These are phyloP conservation scores for Malus hybrid DNA, from an alignment of 331 rosid species.

Conservation along the genomic window DNA sequence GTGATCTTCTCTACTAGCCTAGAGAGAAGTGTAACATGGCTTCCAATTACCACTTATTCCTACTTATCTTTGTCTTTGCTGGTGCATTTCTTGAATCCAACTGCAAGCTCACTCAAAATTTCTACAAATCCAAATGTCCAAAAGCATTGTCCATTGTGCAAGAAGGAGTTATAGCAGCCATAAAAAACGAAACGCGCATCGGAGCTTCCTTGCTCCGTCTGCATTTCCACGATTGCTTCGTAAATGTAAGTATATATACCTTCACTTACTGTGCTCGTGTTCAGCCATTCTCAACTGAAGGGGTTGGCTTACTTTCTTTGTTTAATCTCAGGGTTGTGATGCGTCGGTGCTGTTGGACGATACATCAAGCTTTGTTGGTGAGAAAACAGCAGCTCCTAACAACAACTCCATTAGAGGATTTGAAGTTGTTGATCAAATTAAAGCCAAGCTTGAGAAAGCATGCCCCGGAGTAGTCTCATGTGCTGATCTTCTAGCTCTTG, in stretches of 20 bases:
- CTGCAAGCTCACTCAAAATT: background rate
- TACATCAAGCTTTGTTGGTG: constrained; percentile 55
- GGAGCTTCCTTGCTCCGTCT: constrained; percentile 33
- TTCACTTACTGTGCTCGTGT: background rate
- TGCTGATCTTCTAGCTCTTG: constrained; percentile 62
- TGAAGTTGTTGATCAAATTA: constrained; percentile 44
- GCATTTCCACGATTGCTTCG: constrained; percentile 36
- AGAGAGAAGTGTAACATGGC: constrained; percentile 22
- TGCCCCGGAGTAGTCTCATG: constrained; percentile 68
- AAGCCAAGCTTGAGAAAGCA: constrained; percentile 39
- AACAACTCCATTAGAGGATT: constrained; percentile 47
- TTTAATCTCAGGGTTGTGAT: constrained; percentile 53
- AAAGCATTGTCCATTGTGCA: background rate
- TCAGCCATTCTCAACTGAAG: background rate
- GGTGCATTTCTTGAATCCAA: constrained; percentile 4
- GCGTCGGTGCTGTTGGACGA: constrained; percentile 59
- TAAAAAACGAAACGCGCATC: constrained; percentile 9
- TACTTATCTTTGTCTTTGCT: constrained; percentile 14
- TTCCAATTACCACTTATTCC: constrained; percentile 12
- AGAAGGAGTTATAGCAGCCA: constrained; percentile 9
- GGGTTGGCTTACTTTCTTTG: background rate
- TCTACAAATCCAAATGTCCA: constrained; percentile 18
- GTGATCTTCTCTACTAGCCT: background rate
- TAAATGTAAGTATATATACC: constrained; percentile 16
- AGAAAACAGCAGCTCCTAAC: constrained; percentile 55